Conservation (phyloP, 768 basidiomycete species). For the Suillus sp. region DNA sequence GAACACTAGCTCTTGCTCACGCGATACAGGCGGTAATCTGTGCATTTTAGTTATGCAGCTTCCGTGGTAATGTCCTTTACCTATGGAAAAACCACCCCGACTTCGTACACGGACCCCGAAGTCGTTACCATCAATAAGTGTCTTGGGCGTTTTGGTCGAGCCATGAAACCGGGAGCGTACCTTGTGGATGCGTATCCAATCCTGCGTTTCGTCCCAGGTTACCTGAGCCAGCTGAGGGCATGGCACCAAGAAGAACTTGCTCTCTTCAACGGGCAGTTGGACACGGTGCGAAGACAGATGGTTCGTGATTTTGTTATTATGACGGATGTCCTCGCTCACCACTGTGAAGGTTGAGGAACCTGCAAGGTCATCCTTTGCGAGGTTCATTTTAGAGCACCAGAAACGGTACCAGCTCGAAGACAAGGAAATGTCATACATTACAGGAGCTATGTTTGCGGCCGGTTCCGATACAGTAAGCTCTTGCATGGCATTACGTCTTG, state of each 20-base stretch:
- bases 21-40: background rate
- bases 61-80: background rate
- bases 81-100: constrained; percentile 25
- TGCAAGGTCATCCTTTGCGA: constrained; percentile 36
- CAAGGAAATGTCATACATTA: constrained; percentile 40
- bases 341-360: constrained; percentile 25
- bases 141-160: constrained; percentile 29
- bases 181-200: constrained; percentile 31
- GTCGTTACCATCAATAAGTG: constrained; percentile 32
- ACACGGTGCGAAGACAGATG: constrained; percentile 31
- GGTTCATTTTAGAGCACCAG: constrained; percentile 41
- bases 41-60: background rate
- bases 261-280: constrained; percentile 35
- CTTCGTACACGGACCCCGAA: constrained; percentile 39
- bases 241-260: constrained; percentile 50
- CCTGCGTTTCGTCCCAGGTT: constrained; percentile 27
- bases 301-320: constrained; percentile 18
- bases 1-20: background rate
- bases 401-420: constrained; percentile 33
- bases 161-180: constrained; percentile 27
- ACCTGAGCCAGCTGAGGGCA: constrained; percentile 52
- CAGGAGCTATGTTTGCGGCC: constrained; percentile 46
- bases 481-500: background rate
- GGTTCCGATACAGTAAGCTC: constrained; percentile 42
- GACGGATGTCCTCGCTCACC: background rate